phyloP scores from a whole-genome alignment of 2,329 filamentous ascomycete species.

The Epichloe glyceriae region DNA sequence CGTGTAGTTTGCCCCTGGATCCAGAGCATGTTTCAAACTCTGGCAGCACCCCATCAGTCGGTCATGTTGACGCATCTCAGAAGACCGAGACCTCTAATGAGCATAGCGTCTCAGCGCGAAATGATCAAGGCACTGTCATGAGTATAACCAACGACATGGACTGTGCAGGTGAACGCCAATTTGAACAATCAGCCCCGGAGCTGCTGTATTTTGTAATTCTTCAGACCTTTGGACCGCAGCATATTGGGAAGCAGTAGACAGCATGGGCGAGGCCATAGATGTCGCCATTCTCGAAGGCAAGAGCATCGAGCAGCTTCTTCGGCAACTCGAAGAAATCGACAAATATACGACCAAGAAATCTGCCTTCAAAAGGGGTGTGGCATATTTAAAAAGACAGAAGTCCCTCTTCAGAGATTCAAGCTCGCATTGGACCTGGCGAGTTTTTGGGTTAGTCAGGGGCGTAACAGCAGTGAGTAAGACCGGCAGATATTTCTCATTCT shows the following conservation, averaged over 20 bases:
- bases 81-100: no score
- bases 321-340: constrained; percentile 13
- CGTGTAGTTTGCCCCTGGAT: no score
- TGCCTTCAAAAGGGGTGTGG: constrained; percentile 8
- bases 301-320: constrained; percentile 13
- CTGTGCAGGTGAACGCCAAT: no score
- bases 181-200: no score
- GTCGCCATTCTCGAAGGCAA: constrained; percentile 14
- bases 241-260: constrained; percentile 15
- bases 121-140: not conserved
- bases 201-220: not conserved
- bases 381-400: constrained; percentile 6
- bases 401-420: constrained; percentile 9
- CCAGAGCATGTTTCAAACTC: no score
- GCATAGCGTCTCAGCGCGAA: not conserved
- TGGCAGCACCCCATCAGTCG: no score
- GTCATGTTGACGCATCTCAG: no score
- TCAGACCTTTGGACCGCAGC: constrained; percentile 16
- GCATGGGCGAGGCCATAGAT: constrained; percentile 13
- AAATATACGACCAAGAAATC: constrained; percentile 12
- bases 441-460: constrained; percentile 13
- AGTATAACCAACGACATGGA: no score
- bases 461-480: constrained; percentile 13
- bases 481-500: no score
- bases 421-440: constrained; percentile 8